Evolutionary conservation across 2,329 filamentous ascomycete genomes (phyloP).

Genomic region (Sarocladium kiliense): DNA sequence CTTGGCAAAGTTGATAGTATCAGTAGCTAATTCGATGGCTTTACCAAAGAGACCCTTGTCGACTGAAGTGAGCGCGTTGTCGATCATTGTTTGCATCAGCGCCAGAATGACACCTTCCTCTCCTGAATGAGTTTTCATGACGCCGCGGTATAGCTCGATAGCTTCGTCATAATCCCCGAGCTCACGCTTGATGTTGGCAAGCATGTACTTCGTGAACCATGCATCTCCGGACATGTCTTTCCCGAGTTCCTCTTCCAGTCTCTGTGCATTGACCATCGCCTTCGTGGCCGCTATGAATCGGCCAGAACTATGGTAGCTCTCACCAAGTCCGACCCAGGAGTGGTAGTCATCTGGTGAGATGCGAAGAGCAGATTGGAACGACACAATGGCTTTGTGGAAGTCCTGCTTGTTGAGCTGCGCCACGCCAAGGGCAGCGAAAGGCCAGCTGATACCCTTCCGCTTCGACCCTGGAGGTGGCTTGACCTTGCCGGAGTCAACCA

Average conservation of each 20-base stretch:
- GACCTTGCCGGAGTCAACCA: conserved; percentile 91
- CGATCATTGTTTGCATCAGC: conserved; percentile 80
- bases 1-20: conserved; percentile 64
- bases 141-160: conserved; percentile 68
- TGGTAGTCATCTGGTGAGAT: conserved; percentile 85
- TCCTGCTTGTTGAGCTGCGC: conserved; percentile 94
- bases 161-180: conserved; percentile 86
- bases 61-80: conserved; percentile 71
- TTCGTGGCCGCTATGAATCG: conserved; percentile 91
- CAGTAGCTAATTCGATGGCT: conserved; percentile 63
- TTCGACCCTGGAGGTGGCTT: conserved; percentile 88
- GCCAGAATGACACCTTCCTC: conserved; percentile 88
- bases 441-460: conserved; percentile 91
- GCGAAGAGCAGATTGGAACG: conserved; percentile 83
- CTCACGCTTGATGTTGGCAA: conserved; percentile 90
- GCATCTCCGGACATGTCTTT: conserved; percentile 57
- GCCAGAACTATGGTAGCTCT: conserved; percentile 93
- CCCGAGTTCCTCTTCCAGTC: conserved; percentile 57
- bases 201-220: conserved; percentile 97
- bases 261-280: conserved; percentile 80
- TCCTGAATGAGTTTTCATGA: conserved; percentile 60
- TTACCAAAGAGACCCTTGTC: conserved; percentile 85
- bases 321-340: conserved; percentile 93
- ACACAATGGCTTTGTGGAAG: conserved; percentile 81
- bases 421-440: conserved; percentile 86